Evolutionary conservation across 495 filamentous ascomycete species (phyloP).

Genomic region (Penicillium odoratum): DNA sequence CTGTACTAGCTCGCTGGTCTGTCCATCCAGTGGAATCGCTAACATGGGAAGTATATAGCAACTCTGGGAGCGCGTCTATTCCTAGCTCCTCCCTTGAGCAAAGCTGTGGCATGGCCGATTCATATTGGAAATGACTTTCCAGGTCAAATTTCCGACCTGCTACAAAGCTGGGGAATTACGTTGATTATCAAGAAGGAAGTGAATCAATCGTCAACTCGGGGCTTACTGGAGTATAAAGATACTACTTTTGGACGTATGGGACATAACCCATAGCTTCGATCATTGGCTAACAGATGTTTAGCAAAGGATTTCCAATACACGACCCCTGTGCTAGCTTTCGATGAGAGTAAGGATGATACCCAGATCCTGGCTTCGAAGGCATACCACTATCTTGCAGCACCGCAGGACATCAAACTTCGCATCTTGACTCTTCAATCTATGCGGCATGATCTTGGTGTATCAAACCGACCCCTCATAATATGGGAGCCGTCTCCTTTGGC

Average conservation of each 20-base stretch:
- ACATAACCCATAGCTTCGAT: background rate
- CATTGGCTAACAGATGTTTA: conserved; percentile 20
- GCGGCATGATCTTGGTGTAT: conserved; percentile 12
- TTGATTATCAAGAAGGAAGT: conserved; percentile 71
- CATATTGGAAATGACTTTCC: conserved; percentile 83
- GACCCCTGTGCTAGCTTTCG: conserved; percentile 48
- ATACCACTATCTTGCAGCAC: conserved; percentile 67
- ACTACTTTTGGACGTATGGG: conserved; percentile 43
- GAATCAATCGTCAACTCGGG: conserved; percentile 53
- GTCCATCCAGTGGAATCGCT: background rate
- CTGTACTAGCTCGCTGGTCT: background rate
- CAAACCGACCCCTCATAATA: conserved; percentile 29
- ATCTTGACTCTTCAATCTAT: conserved; percentile 12
- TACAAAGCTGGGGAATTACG: conserved; percentile 65
- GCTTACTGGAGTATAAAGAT: conserved; percentile 31
- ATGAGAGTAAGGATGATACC: conserved; percentile 12
- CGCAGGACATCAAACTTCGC: conserved; percentile 48
- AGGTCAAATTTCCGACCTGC: conserved; percentile 45
- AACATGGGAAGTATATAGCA: conserved; percentile 16
- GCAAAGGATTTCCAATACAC: conserved; percentile 73
- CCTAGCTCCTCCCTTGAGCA: conserved; percentile 16
- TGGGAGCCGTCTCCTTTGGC: conserved; percentile 39
- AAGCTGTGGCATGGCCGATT: conserved; percentile 75
- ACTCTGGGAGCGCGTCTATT: conserved; percentile 38
- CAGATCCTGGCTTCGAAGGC: conserved; percentile 47